These are phyloP conservation scores for Phytophthora crassamura DNA, from an alignment of 352 stramenopile species.

Conservation along the genomic window DNA sequence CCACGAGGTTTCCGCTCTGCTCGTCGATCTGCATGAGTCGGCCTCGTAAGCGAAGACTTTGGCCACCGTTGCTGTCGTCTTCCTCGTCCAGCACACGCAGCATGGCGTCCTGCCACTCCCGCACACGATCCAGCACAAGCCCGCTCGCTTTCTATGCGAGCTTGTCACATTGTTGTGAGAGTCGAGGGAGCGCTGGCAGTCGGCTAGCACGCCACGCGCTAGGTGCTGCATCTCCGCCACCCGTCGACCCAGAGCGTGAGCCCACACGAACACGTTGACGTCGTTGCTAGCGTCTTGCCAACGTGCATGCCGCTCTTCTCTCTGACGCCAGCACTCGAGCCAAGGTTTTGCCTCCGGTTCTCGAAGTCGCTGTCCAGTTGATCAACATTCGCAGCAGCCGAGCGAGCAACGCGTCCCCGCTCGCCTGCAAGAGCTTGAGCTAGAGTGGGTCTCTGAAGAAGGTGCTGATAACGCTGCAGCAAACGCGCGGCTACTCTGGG, in stretches of 20 bases:
- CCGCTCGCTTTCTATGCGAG: conserved; percentile 62
- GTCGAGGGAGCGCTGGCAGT: conserved; percentile 61
- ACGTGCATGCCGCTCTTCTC: conserved; percentile 53
- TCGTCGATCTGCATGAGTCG: no score
- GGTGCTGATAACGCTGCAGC: conserved; percentile 86
- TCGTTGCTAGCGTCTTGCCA: conserved; percentile 86
- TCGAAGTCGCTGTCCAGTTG: conserved; percentile 91
- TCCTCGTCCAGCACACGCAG: no score
- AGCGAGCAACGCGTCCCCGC: conserved; percentile 87
- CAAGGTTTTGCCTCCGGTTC: conserved; percentile 40
- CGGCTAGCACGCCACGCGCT: conserved; percentile 60
- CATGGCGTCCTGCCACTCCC: no score
- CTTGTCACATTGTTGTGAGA: conserved; percentile 65
- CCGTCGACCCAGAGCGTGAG: no score
- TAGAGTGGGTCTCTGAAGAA: conserved; percentile 81
- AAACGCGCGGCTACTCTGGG: no score
- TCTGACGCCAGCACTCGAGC: no score
- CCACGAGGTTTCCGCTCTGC: no score
- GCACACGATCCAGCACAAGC: conserved; percentile 82
- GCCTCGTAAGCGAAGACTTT: no score
- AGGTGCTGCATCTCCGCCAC: conserved; percentile 63
- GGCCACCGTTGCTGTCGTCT: no score
- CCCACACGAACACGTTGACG: conserved; percentile 88
- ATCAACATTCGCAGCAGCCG: conserved; percentile 87
- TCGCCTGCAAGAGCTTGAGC: conserved; percentile 79